A percentile compares a stretch with the other conserved stretches of the same genome.
These are phyloP conservation scores for Nakazawaea siamensis DNA, from an alignment of 805 yeast species.

Conservation along the genomic window DNA sequence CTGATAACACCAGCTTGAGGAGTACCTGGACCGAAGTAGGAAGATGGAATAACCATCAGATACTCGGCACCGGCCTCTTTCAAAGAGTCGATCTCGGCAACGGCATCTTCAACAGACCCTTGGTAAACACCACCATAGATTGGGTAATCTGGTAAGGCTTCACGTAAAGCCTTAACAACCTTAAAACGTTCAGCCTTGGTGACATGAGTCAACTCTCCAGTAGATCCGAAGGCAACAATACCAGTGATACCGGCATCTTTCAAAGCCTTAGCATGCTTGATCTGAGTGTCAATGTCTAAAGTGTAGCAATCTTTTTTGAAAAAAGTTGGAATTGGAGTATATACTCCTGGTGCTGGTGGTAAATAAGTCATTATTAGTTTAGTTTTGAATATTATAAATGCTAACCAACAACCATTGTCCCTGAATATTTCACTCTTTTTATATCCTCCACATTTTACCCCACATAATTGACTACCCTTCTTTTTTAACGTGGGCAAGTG, in stretches of 20 bases:
- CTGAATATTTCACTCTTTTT: no score
- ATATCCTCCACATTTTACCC: no score
- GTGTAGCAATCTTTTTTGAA: slow-evolving; percentile 33
- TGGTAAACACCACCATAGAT: slow-evolving; percentile 43
- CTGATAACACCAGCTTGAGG: slow-evolving; percentile 38
- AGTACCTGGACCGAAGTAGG: slow-evolving; percentile 38
- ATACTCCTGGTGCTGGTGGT: slow-evolving; percentile 26
- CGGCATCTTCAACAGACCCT: slow-evolving; percentile 34
- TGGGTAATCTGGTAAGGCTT: slow-evolving; percentile 29
- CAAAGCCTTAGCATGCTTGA: slow-evolving; percentile 34
- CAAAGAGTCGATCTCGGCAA: slow-evolving; percentile 28
- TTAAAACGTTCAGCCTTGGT: slow-evolving; percentile 35
- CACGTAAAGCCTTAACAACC: slow-evolving; percentile 24
- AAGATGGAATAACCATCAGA: slow-evolving; percentile 35
- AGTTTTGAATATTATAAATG: no score
- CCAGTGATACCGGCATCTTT: slow-evolving; percentile 38
- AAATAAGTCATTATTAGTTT: slow-evolving; percentile 5
- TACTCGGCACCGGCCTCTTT: slow-evolving; percentile 30
- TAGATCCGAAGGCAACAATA: slow-evolving; percentile 41
- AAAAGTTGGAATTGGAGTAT: slow-evolving; percentile 48
- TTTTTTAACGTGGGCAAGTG: slow-evolving; percentile 35
- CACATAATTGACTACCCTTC: background rate
- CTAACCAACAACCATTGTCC: no score
- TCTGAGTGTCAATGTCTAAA: slow-evolving; percentile 36
- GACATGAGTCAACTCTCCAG: slow-evolving; percentile 47